Percentiles rank a stretch among this genome's conserved stretches.
These are phyloP conservation scores for Colletotrichum spinosum DNA, from an alignment of 2,329 filamentous ascomycete species.

Conservation along the genomic window DNA sequence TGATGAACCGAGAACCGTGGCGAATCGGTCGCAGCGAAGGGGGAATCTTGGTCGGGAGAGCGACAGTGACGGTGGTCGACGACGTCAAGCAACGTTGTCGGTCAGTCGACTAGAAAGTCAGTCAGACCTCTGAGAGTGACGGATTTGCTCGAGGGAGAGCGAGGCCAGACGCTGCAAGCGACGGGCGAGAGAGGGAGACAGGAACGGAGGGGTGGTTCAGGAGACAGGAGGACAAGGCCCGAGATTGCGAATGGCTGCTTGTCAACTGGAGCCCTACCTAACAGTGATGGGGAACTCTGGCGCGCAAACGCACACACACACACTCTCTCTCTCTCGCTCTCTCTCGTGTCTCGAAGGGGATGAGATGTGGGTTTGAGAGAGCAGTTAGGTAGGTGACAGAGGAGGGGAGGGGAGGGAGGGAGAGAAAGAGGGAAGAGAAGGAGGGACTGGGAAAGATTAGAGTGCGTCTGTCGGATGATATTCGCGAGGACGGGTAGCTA, in stretches of 20 bases:
- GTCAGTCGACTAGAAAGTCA: constrained; percentile 23
- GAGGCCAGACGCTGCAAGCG: constrained; percentile 31
- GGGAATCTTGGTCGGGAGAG: constrained; percentile 10
- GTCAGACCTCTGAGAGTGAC: constrained; percentile 13
- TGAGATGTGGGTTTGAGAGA: constrained; percentile 26
- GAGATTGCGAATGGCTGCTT: constrained; percentile 29
- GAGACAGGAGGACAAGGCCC: constrained; percentile 21
- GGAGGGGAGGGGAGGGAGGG: constrained; percentile 37
- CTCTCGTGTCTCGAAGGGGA: constrained; percentile 19
- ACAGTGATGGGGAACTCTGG: constrained; percentile 26
- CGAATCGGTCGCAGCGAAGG: constrained; percentile 24
- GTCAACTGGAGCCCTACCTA: constrained; percentile 29
- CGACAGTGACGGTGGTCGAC: constrained; percentile 19
- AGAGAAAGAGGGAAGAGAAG: constrained; percentile 34
- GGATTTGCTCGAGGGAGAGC: constrained; percentile 28
- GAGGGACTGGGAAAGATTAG: constrained; percentile 35
- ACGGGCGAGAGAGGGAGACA: constrained; percentile 20
- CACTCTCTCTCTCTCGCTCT: background rate
- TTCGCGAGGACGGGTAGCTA: constrained; percentile 32
- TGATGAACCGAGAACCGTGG: constrained; percentile 24
- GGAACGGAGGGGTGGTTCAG: constrained; percentile 30
- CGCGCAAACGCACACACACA: constrained; percentile 10
- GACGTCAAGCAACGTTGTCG: constrained; percentile 28
- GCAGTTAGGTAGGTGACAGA: constrained; percentile 10
- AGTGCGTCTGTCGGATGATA: constrained; percentile 38